Base-by-base conservation (phyloP, 2,329 filamentous ascomycete species). In the Nothophoma quercina region DNA sequence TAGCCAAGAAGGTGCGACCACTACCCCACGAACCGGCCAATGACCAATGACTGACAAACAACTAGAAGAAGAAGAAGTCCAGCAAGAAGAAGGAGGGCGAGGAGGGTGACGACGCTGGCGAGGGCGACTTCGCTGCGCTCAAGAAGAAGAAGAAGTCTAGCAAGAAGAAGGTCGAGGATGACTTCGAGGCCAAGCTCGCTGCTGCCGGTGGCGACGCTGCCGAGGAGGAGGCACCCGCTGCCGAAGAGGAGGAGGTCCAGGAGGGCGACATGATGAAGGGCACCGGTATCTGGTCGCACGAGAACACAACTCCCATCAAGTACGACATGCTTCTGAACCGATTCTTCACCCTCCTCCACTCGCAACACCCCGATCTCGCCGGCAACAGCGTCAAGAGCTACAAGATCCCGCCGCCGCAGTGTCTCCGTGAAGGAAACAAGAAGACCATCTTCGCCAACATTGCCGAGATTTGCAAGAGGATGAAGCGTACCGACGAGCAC, bases 361-460 rank as follows among this genome's bases (percentile, higher is more conserved):
- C 93, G 78, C 93, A 96, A 83, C 96, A 99, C 82, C 95, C 95
- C 67, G 95, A 99, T 75, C 89, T 98, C 71, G 88, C 93, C 61
- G 89, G 90, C 59, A 90, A 87, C 75, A 91, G 91, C 63, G 87
- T 88, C 71, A 95, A 92, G 84, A 96, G 90, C 78, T 99, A 98
- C 87, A 98, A 98, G 87, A 99, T 99, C 67, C 95, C 95, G 44
- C 95, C 95, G 45, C 95, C 95, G 42, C 95, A 99, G 82, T 98
- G 95, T 81, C 87, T 98, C 73, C 93, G 95, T 81, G 95, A 99
- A 92, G 95, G 95, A 76, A 99, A 99, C 87, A 96, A 96, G 86
- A 74, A 73, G 88, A 99, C 95, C 59, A 96, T 99, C 72, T 99
- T 99, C 72, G 95, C 93, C 82, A 99, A 99, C 82, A 95, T 99